Evolutionary conservation across 768 basidiomycete genomes (phyloP), one percentile per base, ranked within the genome.

Genomic region (Suillus cothurnatus): DNA sequence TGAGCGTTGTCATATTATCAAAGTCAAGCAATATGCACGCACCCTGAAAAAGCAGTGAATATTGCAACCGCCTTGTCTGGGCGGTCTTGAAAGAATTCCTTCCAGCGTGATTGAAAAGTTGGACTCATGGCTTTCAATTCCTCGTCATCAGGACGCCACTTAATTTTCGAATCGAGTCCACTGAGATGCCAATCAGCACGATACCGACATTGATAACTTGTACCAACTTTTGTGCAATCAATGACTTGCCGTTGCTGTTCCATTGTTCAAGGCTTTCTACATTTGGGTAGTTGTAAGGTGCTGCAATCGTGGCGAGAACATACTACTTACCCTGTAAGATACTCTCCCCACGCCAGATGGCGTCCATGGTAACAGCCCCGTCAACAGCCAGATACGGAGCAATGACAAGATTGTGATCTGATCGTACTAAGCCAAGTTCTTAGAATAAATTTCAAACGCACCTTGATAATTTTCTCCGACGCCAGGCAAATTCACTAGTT

Each of bases 401-500:
- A 32, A 76, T 68, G 1, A 68, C 59, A 9, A 75, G 65, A 19
- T 72, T 74, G 61, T 79, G 78, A 78, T 81, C 63, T 78, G 49
- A n/a, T n/a, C 7, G 5, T 12, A 34, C 3, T 49, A 7, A 61
- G 23, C 15, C 19, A 23, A 21, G 14, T 21, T 11, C 23, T 6
- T 34, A 1, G 2, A 32, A 32, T 21, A 31, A 31, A 3, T 45
- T 5, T 12, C 43, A 28, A 21, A 60, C 71, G 50, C 63, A 84
- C 86, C 86, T 74, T 82, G 81, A 63, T 84, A 86, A 68, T 92
- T 85, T 70, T 90, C 88, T 21, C 92, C 92, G 2, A 94, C 91
- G 17, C 88, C 89, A 1, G 91, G 90, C 14, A 93, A 83, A 62
- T 92, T 86, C 23, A 90, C 81, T 34, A 86, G 61, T 64, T 81